Percentiles rank a stretch among this genome's conserved stretches.
phyloP scores from a whole-genome alignment of 345 rosid genomes.

The Linum trigynum region DNA sequence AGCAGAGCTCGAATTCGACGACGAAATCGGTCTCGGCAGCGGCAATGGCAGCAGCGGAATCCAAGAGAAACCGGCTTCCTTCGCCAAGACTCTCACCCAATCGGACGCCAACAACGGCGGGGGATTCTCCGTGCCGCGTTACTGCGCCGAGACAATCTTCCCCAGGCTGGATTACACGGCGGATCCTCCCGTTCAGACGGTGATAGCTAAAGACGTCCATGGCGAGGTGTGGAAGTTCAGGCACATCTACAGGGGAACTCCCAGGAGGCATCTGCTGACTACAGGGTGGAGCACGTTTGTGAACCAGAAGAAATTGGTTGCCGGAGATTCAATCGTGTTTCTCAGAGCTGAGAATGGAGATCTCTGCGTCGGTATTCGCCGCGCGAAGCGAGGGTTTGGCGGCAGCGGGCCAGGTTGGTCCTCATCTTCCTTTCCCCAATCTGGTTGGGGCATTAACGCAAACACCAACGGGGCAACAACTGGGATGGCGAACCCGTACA shows the following conservation, averaged over 20 bases:
- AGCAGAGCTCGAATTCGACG: constrained; percentile 19
- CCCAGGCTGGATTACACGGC: constrained; percentile 5
- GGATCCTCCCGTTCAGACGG: not conserved
- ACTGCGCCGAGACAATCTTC: constrained; percentile 3
- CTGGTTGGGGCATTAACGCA: constrained; percentile 10
- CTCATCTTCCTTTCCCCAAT: constrained; percentile 19
- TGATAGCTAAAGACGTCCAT: not conserved
- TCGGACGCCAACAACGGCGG: constrained; percentile 5
- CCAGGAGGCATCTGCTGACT: constrained; percentile 3
- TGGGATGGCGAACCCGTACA: constrained; percentile 20
- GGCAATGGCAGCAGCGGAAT: constrained; percentile 16
- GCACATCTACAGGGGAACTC: constrained; percentile 3
- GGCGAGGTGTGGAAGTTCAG: constrained; percentile 3
- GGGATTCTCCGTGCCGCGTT: not conserved
- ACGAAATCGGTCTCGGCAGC: constrained; percentile 23
- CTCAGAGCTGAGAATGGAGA: not conserved
- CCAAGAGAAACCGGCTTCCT: not conserved
- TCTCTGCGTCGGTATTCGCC: constrained; percentile 1
- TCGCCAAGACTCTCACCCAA: not conserved
- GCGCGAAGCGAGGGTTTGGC: not conserved
- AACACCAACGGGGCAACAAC: constrained; percentile 21
- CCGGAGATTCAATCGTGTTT: constrained; percentile 4
- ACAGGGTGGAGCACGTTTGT: constrained; percentile 4
- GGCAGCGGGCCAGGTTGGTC: not conserved
- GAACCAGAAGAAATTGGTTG: not conserved